phyloP scores from a whole-genome alignment of 2,329 filamentous ascomycete genomes.

The Truncatella angustata region DNA sequence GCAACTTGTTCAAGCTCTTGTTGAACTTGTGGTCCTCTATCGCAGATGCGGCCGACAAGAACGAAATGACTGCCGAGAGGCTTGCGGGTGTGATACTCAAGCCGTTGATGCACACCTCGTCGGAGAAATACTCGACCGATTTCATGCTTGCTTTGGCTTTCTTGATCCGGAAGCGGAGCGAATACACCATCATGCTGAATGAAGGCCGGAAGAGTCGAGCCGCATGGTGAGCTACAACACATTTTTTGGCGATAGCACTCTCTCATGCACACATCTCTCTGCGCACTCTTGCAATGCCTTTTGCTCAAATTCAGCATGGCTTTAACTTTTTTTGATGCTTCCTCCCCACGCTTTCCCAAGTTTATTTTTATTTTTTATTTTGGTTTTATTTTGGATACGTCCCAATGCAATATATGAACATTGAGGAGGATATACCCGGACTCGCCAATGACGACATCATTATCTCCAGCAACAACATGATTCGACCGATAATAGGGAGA shows the following conservation, averaged over 20 bases:
- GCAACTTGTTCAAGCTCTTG: conserved; percentile 40
- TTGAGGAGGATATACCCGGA: background rate
- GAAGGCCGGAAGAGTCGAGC: conserved; percentile 21
- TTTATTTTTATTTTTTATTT: no score
- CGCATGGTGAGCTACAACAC: conserved; percentile 12
- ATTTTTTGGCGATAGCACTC: no score
- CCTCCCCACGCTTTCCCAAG: background rate
- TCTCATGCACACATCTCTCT: no score
- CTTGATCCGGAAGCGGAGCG: conserved; percentile 39
- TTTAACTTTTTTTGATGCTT: background rate
- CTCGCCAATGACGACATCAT: background rate
- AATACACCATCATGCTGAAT: conserved; percentile 36
- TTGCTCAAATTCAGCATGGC: background rate
- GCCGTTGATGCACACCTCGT: conserved; percentile 36
- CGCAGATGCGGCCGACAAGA: conserved; percentile 34
- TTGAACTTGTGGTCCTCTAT: conserved; percentile 43
- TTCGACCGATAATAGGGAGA: no score
- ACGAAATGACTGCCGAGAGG: conserved; percentile 43
- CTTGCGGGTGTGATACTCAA: conserved; percentile 36
- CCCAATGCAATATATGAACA: no score
- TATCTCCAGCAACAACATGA: no score
- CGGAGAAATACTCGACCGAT: conserved; percentile 34
- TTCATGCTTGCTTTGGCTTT: conserved; percentile 42
- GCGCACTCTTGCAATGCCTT: no score
- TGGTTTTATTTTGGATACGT: no score